Conservation (phyloP, 208 protist species). For the Herpetomonas tarakana region DNA sequence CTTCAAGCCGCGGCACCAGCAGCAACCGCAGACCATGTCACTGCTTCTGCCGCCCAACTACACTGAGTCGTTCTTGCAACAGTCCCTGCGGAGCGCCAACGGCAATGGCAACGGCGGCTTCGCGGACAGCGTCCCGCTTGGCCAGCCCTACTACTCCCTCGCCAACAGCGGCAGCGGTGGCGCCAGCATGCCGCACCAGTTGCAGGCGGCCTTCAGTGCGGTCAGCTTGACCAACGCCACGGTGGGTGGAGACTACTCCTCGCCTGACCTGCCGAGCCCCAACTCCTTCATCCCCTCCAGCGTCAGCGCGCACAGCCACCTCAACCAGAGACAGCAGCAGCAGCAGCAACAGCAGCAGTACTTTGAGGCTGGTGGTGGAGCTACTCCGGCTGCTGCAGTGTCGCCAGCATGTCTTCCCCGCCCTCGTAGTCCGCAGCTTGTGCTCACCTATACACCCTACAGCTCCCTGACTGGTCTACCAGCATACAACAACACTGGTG, state of each 20-base stretch:
- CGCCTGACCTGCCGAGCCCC: background rate
- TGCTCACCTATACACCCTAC: background rate
- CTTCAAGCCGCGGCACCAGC: slow-evolving; percentile 20
- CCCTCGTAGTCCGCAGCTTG: too few relatives aligned
- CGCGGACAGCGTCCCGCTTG: background rate
- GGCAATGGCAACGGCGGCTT: background rate
- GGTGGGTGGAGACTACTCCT: background rate
- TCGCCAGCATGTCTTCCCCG: too few relatives aligned
- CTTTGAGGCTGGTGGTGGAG: too few relatives aligned
- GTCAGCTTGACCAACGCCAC: background rate
- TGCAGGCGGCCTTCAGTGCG: too few relatives aligned
- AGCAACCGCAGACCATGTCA: slow-evolving; percentile 10
- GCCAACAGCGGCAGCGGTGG: background rate
- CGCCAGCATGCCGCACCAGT: background rate
- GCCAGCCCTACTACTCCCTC: background rate
- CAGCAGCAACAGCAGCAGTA: slow-evolving; percentile 1
- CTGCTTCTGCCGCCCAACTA: background rate
- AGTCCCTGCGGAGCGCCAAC: background rate
- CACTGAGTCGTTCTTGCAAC: background rate
- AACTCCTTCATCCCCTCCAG: background rate
- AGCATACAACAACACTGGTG: too few relatives aligned
- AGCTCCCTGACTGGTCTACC: background rate
- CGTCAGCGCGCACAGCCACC: background rate
- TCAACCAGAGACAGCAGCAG: background rate
- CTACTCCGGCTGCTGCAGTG: too few relatives aligned